Conservation (phyloP, 345 rosid species). For the Aquilaria sinensis region DNA sequence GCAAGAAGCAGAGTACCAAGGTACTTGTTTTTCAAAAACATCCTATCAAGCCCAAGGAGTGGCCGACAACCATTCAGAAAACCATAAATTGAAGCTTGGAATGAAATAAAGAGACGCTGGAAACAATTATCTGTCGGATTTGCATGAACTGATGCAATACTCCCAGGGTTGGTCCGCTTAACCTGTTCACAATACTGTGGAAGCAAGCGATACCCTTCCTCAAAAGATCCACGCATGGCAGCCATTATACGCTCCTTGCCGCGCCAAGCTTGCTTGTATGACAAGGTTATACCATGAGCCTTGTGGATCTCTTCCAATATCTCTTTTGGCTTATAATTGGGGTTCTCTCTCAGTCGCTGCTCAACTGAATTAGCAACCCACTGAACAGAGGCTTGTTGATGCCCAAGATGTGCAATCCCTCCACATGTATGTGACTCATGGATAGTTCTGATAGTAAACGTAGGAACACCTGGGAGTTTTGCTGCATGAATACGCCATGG, state of each 20-base stretch:
- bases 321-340: constrained; percentile 94
- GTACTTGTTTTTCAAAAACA: constrained; percentile 84
- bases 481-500: constrained; percentile 99
- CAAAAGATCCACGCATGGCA: constrained; percentile 97
- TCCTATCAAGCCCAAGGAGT: constrained; percentile 85
- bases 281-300: constrained; percentile 84
- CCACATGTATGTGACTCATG: constrained; percentile 86
- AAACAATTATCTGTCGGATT: constrained; percentile 67
- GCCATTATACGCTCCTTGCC: constrained; percentile 99
- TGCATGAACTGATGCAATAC: constrained; percentile 89
- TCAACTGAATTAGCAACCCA: constrained; percentile 98
- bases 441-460: constrained; percentile 90
- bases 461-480: constrained; percentile 96
- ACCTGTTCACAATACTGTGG: constrained; percentile 93
- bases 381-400: constrained; percentile 98
- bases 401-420: constrained; percentile 93
- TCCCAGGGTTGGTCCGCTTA: constrained; percentile 83
- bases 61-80: constrained; percentile 95
- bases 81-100: constrained; percentile 96
- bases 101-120: constrained; percentile 93
- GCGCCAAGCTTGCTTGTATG: constrained; percentile 99
- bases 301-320: constrained; percentile 97
- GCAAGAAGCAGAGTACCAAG: constrained; percentile 93
- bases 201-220: constrained; percentile 93
- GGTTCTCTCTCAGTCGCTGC: constrained; percentile 87